These are phyloP conservation scores for Beauveria sp. DNA, from an alignment of 2,329 filamentous ascomycete genomes.

Conservation along the genomic window DNA sequence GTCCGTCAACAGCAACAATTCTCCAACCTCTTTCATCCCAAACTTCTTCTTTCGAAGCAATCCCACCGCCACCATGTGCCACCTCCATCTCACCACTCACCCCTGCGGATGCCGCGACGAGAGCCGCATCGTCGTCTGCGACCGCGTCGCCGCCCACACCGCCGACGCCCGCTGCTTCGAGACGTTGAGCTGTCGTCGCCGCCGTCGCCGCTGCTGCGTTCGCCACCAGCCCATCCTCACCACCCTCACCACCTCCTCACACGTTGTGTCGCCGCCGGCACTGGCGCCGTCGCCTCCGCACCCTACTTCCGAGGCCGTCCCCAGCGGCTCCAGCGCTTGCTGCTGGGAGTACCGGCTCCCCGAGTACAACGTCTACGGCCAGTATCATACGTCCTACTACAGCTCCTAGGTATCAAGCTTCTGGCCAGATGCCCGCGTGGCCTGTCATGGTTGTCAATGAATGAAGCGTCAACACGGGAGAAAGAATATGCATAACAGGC, in stretches of 20 bases:
- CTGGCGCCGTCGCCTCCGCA: neutral
- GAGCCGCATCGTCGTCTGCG: neutral
- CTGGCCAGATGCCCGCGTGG: too few relatives aligned
- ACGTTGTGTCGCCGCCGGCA: neutral
- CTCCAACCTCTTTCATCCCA: too few relatives aligned
- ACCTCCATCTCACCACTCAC: neutral
- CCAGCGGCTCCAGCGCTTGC: neutral
- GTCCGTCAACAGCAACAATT: too few relatives aligned
- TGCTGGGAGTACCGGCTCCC: neutral
- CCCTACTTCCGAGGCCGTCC: neutral
- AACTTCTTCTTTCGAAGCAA: too few relatives aligned
- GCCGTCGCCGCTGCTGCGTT: neutral
- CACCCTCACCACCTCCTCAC: neutral
- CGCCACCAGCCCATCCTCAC: neutral
- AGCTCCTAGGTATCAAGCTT: neutral
- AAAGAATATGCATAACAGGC: too few relatives aligned
- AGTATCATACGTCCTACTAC: neutral
- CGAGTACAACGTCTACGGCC: neutral
- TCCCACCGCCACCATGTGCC: too few relatives aligned
- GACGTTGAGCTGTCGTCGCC: neutral
- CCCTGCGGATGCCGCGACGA: neutral
- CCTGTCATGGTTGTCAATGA: too few relatives aligned
- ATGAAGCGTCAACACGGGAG: too few relatives aligned
- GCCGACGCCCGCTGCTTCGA: neutral
- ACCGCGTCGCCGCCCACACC: neutral